These are phyloP conservation scores for Trichomonas gallinae DNA, from an alignment of 208 protist species.

Conservation along the genomic window DNA sequence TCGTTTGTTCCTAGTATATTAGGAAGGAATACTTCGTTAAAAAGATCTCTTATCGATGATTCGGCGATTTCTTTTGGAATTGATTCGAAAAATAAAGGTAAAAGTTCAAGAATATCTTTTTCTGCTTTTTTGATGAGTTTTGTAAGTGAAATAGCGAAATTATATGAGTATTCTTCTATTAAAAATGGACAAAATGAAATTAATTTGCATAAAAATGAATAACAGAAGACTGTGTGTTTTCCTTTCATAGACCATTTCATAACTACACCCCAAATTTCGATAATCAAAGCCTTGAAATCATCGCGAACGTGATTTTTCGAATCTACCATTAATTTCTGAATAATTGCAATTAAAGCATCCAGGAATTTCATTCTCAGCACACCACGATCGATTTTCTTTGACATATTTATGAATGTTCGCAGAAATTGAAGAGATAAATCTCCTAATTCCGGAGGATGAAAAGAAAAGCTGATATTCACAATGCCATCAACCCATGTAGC, in stretches of 20 bases:
- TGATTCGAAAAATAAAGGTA: neutral
- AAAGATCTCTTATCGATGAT: neutral
- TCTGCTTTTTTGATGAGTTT: neutral
- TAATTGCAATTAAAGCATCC: neutral
- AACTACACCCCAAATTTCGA: neutral
- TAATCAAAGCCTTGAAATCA: neutral
- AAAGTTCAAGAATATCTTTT: neutral
- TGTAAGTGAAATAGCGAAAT: neutral
- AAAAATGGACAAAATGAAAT: neutral
- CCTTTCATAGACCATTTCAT: neutral
- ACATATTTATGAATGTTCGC: neutral
- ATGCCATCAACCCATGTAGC: neutral
- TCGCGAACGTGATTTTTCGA: neutral
- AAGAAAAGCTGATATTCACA: neutral
- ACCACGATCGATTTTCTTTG: neutral
- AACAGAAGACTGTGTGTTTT: neutral
- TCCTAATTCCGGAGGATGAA: neutral
- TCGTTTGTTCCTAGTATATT: neutral
- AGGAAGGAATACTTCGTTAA: neutral
- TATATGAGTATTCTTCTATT: neutral
- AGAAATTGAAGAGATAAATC: neutral
- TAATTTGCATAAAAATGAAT: neutral
- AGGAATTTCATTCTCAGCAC: conserved; percentile 2
- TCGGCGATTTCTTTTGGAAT: neutral
- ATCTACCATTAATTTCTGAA: neutral